Percentiles rank a stretch among this genome's conserved stretches.
phyloP scores from a whole-genome alignment of 192 early-diverging fungal genomes.

The Rhizophagus prolifer region DNA sequence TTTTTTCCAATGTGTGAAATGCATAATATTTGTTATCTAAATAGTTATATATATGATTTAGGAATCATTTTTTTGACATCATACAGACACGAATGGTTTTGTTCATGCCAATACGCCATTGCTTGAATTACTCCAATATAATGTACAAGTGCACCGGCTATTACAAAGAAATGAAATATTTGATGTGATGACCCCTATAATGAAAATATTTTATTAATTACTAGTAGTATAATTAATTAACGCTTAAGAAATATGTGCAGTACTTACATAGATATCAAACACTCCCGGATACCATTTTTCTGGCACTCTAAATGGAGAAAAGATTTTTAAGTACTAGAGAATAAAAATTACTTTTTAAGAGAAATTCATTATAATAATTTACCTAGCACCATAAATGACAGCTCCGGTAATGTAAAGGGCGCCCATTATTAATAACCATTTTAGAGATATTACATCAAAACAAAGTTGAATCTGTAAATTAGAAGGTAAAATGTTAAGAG shows the following conservation, averaged over 20 bases:
- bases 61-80: constrained; percentile 34
- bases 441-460: constrained; percentile 58
- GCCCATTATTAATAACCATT: constrained; percentile 72
- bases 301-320: constrained; percentile 55
- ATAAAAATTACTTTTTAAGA: not conserved
- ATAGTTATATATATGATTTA: not conserved
- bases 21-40: too few relatives aligned
- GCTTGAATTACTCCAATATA: constrained; percentile 68
- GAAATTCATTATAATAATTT: not conserved
- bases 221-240: not conserved
- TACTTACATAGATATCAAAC: constrained; percentile 75
- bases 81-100: constrained; percentile 37
- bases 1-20: too few relatives aligned
- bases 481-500: constrained; percentile 1
- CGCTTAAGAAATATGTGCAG: not conserved
- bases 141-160: constrained; percentile 70
- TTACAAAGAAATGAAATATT: constrained; percentile 85
- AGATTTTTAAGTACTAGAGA: not conserved
- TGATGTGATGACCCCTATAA: constrained; percentile 76
- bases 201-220: constrained; percentile 7
- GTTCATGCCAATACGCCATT: constrained; percentile 53
- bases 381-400: constrained; percentile 68
- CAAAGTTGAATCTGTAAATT: constrained; percentile 32
- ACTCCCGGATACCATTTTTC: constrained; percentile 82
- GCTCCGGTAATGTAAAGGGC: constrained; percentile 79